phyloP scores from a whole-genome alignment of 345 rosid genomes.

The Conringia planisiliqua region DNA sequence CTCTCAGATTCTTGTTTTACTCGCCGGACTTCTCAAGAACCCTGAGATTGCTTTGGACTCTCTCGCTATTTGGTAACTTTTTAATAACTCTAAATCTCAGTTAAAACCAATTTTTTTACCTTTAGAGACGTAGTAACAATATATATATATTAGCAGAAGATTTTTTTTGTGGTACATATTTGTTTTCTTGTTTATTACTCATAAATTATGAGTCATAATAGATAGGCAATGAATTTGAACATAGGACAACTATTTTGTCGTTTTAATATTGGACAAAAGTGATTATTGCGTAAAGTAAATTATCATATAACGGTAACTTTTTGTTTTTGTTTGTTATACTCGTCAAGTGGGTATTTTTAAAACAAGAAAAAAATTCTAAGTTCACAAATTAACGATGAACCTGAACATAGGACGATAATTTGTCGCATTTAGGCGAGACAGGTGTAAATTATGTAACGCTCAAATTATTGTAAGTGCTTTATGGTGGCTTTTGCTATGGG shows the following conservation, averaged over 20 bases:
- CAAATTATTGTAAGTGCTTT: not conserved
- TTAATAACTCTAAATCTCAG: not conserved
- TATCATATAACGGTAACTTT: not conserved
- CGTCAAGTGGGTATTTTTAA: not conserved
- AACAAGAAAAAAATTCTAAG: not conserved
- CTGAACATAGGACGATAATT: not conserved
- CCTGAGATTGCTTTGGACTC: constrained; percentile 60
- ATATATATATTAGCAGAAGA: too few relatives aligned
- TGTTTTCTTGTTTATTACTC: not conserved
- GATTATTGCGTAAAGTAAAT: not conserved
- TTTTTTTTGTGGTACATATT: too few relatives aligned
- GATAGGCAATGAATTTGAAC: not conserved
- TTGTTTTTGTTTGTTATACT: not conserved
- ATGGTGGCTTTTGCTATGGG: not conserved
- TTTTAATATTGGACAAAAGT: not conserved
- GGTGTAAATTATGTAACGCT: not conserved
- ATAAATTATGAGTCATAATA: not conserved
- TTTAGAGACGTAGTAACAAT: not conserved
- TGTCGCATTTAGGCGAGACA: not conserved
- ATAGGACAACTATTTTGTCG: not conserved
- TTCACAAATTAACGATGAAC: not conserved
- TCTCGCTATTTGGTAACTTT: constrained; percentile 50
- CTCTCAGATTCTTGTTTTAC: constrained; percentile 50
- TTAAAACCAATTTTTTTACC: not conserved
- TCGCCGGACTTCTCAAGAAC: constrained; percentile 59